Base-by-base conservation (phyloP, 1,139 yeast species). In the Candida sojae region DNA sequence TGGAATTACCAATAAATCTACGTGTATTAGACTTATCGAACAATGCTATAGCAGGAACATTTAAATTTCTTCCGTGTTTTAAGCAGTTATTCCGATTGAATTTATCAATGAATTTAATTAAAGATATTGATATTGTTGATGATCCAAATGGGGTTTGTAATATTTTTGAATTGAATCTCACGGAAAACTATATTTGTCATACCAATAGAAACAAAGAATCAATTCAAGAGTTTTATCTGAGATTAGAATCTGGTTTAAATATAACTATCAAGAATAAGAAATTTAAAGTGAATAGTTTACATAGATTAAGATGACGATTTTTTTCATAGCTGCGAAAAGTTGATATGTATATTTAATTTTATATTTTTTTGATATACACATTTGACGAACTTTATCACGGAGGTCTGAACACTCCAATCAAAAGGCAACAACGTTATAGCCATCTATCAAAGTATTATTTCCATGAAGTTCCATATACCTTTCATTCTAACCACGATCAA, bases 221-320 rank as follows among this genome's bases (percentile, higher is more conserved):
- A 4, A 44, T 57, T 6, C 53, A 49, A 6, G 50, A 53, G 12
- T 66, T 68, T 42, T 70, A 68, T 51, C 55, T 55, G n/a, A 48
- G 51, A 1, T 48, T 70, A 29, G 70, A 66, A 42, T 13, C 23
- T 1, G 58, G 61, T 6, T 51, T 69, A n/a, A 65, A 66, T 0
- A 54, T 61, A 8, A 46, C 47, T 33, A 64, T 63, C 2, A 46
- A 35, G 9, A 42, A 32, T 31, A 41, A 45, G 33, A 65, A 64
- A 47, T 64, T 58, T 46, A 65, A 66, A 49, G 58, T 67, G 8
- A 67, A 67, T 51, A 57, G 64, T 39, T 48, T 60, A 34, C 73
- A 68, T 51, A 52, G 37, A 25, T 63, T 17, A 17, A 3, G 21
- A 17, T 17, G 21, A 17, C 3, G 21, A 17, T 17, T 17, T 17